Base-by-base conservation (phyloP, 176 grass and related monocot species). In the Panicum miliaceum region DNA sequence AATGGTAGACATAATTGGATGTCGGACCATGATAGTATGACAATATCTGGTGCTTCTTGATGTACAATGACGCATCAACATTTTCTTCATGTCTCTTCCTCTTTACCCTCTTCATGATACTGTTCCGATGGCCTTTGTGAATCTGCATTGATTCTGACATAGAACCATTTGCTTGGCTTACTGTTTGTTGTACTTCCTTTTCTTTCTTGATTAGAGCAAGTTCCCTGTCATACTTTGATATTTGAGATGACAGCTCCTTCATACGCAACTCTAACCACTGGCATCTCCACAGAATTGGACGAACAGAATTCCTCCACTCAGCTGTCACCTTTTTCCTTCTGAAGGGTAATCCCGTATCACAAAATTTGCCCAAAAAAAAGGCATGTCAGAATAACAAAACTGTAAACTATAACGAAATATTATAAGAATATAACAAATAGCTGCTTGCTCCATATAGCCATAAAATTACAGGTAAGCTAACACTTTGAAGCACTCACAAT, bases 241-340 rank as follows among this genome's bases (percentile, higher is more conserved):
- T 42, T 90, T 94, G 96, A 59, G 80, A 87, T 29, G 68, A 80
- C 80, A 95, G 73, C 76, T 94, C 86, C 73, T 90, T 95, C 84
- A 99, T 96, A 64, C 81, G 89, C 64, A 99, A 82, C 81, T 90
- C 87, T 75, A 99, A 88, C 96, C 93, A 96, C 22, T 99, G 88
- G 78, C 85, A 94, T 77, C 91, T 89, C 91, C 93, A 96, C 73
- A 86, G 67, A 62, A 94, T 84, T 64, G 96, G 96, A 66, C 83
- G 68, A 78, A 99, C 66, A 23, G 74, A 88, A 75, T 85, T 92
- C 82, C 84, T 90, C 96, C 96, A 99, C 34, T 96, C 89, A 19
- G 83, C 72, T 45, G 83, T 94, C 71, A 96, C 91, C 78, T 92
- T 99, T 87, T 99, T 99, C 77, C 90, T 99, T 76, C 93, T 94